These are phyloP conservation scores for Sugiyamaella qingdaonensis DNA, from an alignment of 805 yeast genomes.

Conservation along the genomic window DNA sequence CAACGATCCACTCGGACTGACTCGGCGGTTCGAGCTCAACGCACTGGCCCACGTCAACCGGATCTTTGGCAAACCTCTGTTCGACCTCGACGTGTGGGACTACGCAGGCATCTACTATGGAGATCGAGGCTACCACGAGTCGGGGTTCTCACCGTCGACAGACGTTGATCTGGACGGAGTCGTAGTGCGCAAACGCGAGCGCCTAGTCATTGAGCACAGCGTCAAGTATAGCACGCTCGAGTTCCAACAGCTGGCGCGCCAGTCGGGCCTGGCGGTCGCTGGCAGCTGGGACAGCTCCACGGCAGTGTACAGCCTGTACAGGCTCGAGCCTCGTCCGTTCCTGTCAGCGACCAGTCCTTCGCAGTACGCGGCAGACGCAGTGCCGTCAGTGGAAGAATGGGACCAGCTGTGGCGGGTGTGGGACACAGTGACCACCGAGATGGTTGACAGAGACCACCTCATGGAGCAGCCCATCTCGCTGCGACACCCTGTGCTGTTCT, in stretches of 20 bases:
- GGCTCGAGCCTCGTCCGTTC: background rate
- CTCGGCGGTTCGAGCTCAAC: slow-evolving; percentile 1
- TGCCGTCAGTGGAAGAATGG: background rate
- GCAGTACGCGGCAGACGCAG: background rate
- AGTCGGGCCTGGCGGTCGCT: background rate
- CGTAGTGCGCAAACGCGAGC: background rate
- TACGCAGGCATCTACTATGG: background rate
- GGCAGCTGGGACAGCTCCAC: background rate
- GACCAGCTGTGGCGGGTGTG: background rate
- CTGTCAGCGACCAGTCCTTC: background rate
- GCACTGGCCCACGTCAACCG: background rate
- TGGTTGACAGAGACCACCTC: background rate
- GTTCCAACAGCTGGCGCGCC: background rate
- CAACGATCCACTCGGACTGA: background rate
- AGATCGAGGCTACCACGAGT: background rate
- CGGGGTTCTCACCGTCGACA: background rate
- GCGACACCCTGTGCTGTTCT: background rate
- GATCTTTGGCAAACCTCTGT: background rate
- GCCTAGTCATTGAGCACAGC: slow-evolving; percentile 1
- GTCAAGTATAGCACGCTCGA: background rate
- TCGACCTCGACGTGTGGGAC: background rate
- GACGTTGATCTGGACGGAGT: background rate
- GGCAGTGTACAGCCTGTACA: background rate
- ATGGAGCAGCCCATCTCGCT: slow-evolving; percentile 1
- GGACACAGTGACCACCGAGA: background rate